phyloP scores from a whole-genome alignment of 345 rosid species.

The Salix viminalis region DNA sequence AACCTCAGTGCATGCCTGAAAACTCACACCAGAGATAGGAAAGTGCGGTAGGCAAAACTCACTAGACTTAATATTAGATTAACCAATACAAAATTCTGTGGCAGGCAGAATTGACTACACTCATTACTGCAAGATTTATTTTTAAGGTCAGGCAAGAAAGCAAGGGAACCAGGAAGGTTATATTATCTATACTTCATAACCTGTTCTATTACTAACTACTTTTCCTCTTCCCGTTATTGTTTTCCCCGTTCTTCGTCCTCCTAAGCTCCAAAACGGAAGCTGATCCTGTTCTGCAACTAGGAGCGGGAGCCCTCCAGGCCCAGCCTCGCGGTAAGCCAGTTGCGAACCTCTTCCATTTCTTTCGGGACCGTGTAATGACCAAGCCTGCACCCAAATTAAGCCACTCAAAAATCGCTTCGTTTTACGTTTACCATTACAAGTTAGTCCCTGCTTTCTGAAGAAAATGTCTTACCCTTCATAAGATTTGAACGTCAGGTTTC shows the following conservation, averaged over 20 bases:
- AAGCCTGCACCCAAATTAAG: constrained; percentile 48
- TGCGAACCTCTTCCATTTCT: constrained; percentile 76
- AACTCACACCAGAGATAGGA: neutral
- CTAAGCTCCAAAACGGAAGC: constrained; percentile 11
- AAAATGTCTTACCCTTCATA: constrained; percentile 59
- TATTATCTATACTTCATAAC: constrained; percentile 26
- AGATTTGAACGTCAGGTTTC: constrained; percentile 56
- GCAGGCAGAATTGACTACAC: constrained; percentile 12
- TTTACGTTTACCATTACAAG: neutral
- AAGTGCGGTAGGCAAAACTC: neutral
- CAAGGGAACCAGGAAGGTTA: constrained; percentile 26
- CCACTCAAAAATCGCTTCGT: neutral
- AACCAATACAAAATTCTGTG: constrained; percentile 12
- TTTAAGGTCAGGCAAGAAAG: constrained; percentile 19
- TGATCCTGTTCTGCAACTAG: constrained; percentile 11
- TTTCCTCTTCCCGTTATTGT: constrained; percentile 13
- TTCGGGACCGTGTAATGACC: constrained; percentile 88
- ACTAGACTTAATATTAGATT: neutral
- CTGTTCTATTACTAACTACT: constrained; percentile 17
- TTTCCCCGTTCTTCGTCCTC: constrained; percentile 19
- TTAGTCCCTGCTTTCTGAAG: neutral
- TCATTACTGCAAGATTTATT: constrained; percentile 16
- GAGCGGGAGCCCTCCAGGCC: constrained; percentile 65
- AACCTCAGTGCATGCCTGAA: neutral
- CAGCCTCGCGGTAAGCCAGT: constrained; percentile 64